phyloP scores from a whole-genome alignment of 2,329 filamentous ascomycete genomes.

The Botrytis porri region DNA sequence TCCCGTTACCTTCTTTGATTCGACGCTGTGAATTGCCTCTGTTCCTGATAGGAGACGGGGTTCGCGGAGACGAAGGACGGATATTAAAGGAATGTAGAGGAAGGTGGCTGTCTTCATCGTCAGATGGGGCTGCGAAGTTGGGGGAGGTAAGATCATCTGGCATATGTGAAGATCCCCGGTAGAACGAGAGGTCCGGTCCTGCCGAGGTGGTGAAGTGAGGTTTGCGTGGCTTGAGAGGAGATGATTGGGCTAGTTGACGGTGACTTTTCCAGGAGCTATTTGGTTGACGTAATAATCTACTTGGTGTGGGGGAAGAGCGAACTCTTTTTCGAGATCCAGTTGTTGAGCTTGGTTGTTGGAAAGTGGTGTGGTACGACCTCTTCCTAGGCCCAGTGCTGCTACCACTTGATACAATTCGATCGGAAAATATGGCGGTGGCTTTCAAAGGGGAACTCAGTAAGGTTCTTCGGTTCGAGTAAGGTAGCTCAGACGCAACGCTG shows the following conservation, averaged over 20 bases:
- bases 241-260: slow-evolving; percentile 78
- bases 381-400: slow-evolving; percentile 65
- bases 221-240: slow-evolving; percentile 74
- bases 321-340: slow-evolving; percentile 63
- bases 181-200: slow-evolving; percentile 74
- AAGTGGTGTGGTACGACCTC: slow-evolving; percentile 58
- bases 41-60: slow-evolving; percentile 66
- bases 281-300: slow-evolving; percentile 53
- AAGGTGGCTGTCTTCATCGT: slow-evolving; percentile 81
- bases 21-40: slow-evolving; percentile 48
- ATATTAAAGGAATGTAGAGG: slow-evolving; percentile 72
- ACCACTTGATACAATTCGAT: slow-evolving; percentile 70
- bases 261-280: slow-evolving; percentile 71
- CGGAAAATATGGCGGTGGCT: slow-evolving; percentile 73
- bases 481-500: slow-evolving; percentile 69
- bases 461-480: slow-evolving; percentile 56
- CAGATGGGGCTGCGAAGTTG: slow-evolving; percentile 62
- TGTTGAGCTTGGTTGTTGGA: slow-evolving; percentile 48
- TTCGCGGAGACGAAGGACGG: slow-evolving; percentile 79
- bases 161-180: slow-evolving; percentile 56
- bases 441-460: slow-evolving; percentile 82
- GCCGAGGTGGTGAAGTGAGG: slow-evolving; percentile 70
- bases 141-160: slow-evolving; percentile 59
- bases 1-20: slow-evolving; percentile 52
- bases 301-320: slow-evolving; percentile 60